These are phyloP conservation scores for Agastache rugosa DNA, from an alignment of 257 asterid genomes.

Conservation along the genomic window DNA sequence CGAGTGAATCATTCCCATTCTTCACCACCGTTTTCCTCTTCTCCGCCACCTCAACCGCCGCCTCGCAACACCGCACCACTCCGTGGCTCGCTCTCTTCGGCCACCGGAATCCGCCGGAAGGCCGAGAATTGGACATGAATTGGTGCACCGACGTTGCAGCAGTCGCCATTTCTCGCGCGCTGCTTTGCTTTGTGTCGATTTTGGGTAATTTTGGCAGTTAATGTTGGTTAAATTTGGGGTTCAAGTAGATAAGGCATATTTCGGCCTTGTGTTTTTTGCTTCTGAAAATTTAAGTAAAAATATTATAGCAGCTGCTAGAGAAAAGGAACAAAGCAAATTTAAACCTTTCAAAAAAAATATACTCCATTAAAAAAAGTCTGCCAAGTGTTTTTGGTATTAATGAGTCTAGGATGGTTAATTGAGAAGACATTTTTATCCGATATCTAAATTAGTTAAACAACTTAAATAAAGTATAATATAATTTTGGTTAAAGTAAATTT, in stretches of 20 bases:
- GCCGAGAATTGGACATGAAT: slow-evolving; percentile 34
- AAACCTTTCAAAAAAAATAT: no score
- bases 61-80: slow-evolving; percentile 59
- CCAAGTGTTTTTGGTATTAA: no score
- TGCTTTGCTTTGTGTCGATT: neutral
- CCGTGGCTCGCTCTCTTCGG: slow-evolving; percentile 30
- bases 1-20: slow-evolving; percentile 75
- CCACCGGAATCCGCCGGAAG: slow-evolving; percentile 32
- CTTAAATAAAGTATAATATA: no score
- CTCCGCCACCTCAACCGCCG: slow-evolving; percentile 53
- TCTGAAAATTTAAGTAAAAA: neutral
- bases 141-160: slow-evolving; percentile 48
- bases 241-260: slow-evolving; percentile 31
- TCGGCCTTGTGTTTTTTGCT: neutral
- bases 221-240: slow-evolving; percentile 26
- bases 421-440: no score
- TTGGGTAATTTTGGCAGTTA: slow-evolving; percentile 21
- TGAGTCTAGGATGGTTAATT: no score
- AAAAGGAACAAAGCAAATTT: no score
- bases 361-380: no score
- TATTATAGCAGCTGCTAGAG: no score
- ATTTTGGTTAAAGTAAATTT: no score
- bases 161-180: slow-evolving; percentile 37
- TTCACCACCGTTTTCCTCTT: slow-evolving; percentile 55
- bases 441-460: no score